A percentile compares a stretch with the other conserved stretches of the same genome.
These are phyloP conservation scores for Talaromyces marneffei DNA, from an alignment of 2,329 filamentous ascomycete genomes.

Conservation along the genomic window DNA sequence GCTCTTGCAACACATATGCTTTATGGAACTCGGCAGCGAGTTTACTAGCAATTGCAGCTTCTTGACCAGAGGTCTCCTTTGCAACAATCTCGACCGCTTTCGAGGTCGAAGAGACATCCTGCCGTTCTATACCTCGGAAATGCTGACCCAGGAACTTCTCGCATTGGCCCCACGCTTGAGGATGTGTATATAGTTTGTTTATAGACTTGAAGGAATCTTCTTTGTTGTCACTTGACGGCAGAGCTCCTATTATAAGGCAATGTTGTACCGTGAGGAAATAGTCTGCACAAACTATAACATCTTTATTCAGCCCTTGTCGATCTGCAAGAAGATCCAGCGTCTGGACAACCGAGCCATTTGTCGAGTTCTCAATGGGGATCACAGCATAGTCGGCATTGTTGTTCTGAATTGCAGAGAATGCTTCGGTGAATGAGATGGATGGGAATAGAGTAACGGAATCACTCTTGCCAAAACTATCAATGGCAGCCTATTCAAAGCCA, in stretches of 20 bases:
- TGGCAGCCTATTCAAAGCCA: slow-evolving; percentile 43
- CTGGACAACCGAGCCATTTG: slow-evolving; percentile 85
- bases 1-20: slow-evolving; percentile 58
- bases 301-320: slow-evolving; percentile 55
- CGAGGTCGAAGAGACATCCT: slow-evolving; percentile 81
- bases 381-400: slow-evolving; percentile 64
- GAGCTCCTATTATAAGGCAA: slow-evolving; percentile 60
- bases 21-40: slow-evolving; percentile 65
- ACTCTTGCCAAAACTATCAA: slow-evolving; percentile 43
- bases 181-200: slow-evolving; percentile 79
- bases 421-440: slow-evolving; percentile 49
- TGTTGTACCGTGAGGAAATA: slow-evolving; percentile 84
- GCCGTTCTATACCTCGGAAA: slow-evolving; percentile 67
- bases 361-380: slow-evolving; percentile 92
- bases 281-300: slow-evolving; percentile 74
- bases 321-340: slow-evolving; percentile 87
- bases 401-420: slow-evolving; percentile 72
- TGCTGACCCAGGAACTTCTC: slow-evolving; percentile 64
- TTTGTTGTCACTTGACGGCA: slow-evolving; percentile 14
- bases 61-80: slow-evolving; percentile 51
- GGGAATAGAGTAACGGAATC: slow-evolving; percentile 27
- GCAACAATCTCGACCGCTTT: slow-evolving; percentile 72
- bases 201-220: slow-evolving; percentile 51
- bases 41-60: slow-evolving; percentile 71
- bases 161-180: slow-evolving; percentile 93